These are phyloP conservation scores for Phlyctochytrium bullatum DNA, from an alignment of 192 early-diverging fungal genomes.

Conservation along the genomic window DNA sequence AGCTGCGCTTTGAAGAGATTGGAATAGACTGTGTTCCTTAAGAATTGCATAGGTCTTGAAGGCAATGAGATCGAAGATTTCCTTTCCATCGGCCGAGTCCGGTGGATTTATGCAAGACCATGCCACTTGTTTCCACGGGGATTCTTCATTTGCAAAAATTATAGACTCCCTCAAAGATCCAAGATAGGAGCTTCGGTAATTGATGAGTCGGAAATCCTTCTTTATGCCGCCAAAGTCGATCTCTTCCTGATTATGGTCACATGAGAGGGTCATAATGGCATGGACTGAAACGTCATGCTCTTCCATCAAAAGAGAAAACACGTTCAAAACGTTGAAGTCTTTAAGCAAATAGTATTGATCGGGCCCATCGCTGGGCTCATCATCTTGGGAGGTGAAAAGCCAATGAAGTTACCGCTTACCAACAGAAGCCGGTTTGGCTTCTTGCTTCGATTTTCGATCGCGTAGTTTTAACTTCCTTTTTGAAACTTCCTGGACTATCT, in stretches of 20 bases:
- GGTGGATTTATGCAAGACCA: conserved; percentile 6
- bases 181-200: conserved; percentile 5
- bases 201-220: background rate
- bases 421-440: background rate
- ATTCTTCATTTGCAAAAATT: conserved; percentile 21
- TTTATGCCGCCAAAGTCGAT: background rate
- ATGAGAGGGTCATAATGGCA: conserved; percentile 27
- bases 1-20: background rate
- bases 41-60: conserved; percentile 35
- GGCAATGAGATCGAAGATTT: conserved; percentile 42
- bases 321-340: conserved; percentile 35
- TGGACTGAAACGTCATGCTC: conserved; percentile 41
- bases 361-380: conserved; percentile 51
- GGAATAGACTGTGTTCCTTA: background rate
- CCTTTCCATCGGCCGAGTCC: conserved; percentile 17
- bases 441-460: background rate
- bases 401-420: background rate
- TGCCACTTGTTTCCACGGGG: conserved; percentile 38
- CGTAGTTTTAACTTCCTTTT: background rate
- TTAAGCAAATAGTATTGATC: conserved; percentile 46
- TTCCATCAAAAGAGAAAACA: conserved; percentile 41
- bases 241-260: conserved; percentile 3
- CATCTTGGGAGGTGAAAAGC: conserved; percentile 25
- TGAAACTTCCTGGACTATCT: background rate
- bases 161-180: conserved; percentile 13